Base-by-base conservation (phyloP, 2,329 filamentous ascomycete genomes). In the Alternaria sp. region DNA sequence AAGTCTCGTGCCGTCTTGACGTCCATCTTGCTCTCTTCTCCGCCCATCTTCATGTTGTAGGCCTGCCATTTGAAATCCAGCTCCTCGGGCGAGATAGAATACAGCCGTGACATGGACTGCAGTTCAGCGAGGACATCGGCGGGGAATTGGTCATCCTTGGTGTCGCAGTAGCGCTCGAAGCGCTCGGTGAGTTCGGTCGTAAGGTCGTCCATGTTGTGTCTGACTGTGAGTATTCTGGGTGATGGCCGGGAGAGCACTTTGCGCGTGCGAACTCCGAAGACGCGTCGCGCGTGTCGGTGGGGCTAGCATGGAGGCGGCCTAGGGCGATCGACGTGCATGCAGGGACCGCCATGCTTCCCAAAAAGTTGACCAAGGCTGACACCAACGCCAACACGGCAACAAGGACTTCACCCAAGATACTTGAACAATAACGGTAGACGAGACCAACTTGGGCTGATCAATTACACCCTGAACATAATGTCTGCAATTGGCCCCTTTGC, bases 1-100 rank as follows among this genome's bases (percentile, higher is more conserved):
- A 99, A 91, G 59, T 89, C 88, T 46, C 91, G 87, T 49, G 92
- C 87, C 0, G 87, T 90, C 41, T 91, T 87, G 45, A 96, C 84
- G 51, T 91, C 88, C 65, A 92, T 82, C 63, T 86, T 89, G 65
- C 90, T 89, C 61, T 93, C 91, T 60, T 96, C 93, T 51, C 88
- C 84, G 23, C 94, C 93, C 90, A 98, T 94, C 81, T 95, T 97
- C 78, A 99, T 91, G 80, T 92, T 94, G 85, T 97, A 98, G 0
- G 94, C 95, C 80, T 99, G 96, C 96, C 96, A 99, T 86, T 98
- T 98, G 88, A 93, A 97, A 81, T 93, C 97, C 25, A 98, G 85
- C 78, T 98, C 96, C 79, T 98, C 90, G 33, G 90, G 86, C 15
- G 89, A 88, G 64, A 98, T 87, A 51, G 89, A 89, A 81, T 97